Evolutionary conservation across 164 flowering plant genomes (phyloP).

Genomic region (Aristolochia californica): DNA sequence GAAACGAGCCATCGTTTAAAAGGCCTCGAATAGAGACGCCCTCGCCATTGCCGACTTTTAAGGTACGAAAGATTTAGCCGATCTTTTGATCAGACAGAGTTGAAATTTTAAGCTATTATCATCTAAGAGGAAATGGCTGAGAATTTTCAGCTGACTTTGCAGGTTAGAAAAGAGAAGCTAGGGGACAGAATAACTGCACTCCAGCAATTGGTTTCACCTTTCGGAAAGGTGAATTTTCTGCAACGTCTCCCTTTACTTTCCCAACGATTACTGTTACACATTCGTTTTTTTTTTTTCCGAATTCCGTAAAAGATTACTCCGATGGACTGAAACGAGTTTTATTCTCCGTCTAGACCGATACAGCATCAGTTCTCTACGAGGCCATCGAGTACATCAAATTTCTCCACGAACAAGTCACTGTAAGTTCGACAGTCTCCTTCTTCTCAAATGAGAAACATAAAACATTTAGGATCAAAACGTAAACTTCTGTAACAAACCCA

Average conservation of each 20-base stretch:
- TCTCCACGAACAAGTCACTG: conserved; percentile 75
- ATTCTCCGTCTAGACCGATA: conserved; percentile 24
- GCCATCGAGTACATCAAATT: conserved; percentile 78
- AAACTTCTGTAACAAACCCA: too few relatives aligned
- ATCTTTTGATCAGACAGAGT: conserved; percentile 1
- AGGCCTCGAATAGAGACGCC: conserved; percentile 58
- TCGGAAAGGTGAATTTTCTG: conserved; percentile 84
- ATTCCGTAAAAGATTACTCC: too few relatives aligned
- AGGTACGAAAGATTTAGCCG: conserved; percentile 14
- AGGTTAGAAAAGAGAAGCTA: conserved; percentile 97
- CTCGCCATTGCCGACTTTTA: conserved; percentile 73
- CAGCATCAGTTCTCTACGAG: conserved; percentile 76
- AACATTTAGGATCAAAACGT: too few relatives aligned
- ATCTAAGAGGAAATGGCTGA: conserved; percentile 4
- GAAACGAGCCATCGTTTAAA: conserved; percentile 42
- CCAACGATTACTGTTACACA: too few relatives aligned
- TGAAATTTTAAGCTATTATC: too few relatives aligned
- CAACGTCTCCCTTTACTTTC: too few relatives aligned
- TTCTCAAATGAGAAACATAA: too few relatives aligned
- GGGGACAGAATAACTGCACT: conserved; percentile 99
- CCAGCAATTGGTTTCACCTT: conserved; percentile 97
- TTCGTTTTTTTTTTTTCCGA: too few relatives aligned
- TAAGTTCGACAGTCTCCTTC: conserved; percentile 22
- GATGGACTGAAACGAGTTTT: too few relatives aligned
- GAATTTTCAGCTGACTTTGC: conserved; percentile 5